A percentile compares a stretch with the other conserved stretches of the same genome.
Conservation (phyloP, 139 green algal species). For the Micromonas commoda region DNA sequence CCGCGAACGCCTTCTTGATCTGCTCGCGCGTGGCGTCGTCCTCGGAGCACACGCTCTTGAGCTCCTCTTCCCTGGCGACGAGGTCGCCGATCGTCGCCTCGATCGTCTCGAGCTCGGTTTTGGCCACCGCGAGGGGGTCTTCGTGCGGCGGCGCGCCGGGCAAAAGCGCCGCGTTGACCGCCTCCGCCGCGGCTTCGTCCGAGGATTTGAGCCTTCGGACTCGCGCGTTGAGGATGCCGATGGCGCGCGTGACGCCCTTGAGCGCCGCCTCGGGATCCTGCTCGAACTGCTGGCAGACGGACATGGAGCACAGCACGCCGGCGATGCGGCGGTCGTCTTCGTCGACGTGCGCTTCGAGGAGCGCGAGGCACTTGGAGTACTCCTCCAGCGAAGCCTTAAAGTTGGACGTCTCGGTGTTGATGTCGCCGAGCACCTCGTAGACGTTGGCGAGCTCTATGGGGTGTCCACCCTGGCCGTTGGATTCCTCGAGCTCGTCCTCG, state of each 20-base stretch:
- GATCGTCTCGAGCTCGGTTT: not conserved
- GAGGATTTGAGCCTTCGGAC: not conserved
- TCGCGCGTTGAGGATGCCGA: not conserved
- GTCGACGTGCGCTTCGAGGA: not conserved
- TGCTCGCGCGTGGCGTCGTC: not conserved
- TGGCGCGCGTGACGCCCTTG: not conserved
- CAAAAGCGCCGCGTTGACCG: too few species aligned
- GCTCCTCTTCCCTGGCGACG: not conserved
- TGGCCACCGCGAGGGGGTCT: not conserved
- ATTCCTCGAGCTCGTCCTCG: slow-evolving; percentile 10
- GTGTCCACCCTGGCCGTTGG: not conserved
- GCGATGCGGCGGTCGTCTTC: not conserved
- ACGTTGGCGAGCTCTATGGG: slow-evolving; percentile 10
- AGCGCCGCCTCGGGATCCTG: not conserved
- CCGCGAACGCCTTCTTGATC: slow-evolving; percentile 3
- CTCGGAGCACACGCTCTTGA: not conserved
- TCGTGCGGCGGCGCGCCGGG: not conserved
- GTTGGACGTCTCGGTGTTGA: slow-evolving; percentile 7
- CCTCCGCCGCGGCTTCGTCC: not conserved
- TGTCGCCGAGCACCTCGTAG: slow-evolving; percentile 6
- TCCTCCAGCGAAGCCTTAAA: slow-evolving; percentile 10
- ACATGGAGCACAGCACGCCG: slow-evolving; percentile 8
- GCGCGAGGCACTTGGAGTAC: not conserved
- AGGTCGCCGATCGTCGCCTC: not conserved
- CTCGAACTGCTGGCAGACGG: slow-evolving; percentile 4